Conservation (phyloP, 805 yeast genomes). For the Cyberlindnera xylosilytica region DNA sequence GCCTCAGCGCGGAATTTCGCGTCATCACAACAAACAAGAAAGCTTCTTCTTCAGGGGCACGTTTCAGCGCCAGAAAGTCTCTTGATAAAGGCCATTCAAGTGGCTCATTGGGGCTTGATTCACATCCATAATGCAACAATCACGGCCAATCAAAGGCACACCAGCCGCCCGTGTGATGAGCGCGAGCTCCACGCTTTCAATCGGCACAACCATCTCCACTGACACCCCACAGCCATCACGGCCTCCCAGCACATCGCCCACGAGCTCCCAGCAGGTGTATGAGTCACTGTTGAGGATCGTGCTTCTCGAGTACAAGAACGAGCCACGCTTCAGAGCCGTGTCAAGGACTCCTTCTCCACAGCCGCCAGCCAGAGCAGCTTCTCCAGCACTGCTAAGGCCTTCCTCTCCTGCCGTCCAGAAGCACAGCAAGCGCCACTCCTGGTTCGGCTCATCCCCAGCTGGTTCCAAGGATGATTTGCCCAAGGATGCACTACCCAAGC, state of each 20-base stretch:
- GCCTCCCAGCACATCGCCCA: not conserved
- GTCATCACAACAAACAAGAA: conserved; percentile 7
- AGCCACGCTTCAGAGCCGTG: conserved; percentile 51
- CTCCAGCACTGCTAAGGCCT: conserved; percentile 7
- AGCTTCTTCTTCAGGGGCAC: too few species aligned
- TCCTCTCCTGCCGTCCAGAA: conserved; percentile 15
- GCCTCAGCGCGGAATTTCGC: conserved; percentile 8
- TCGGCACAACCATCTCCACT: conserved; percentile 12
- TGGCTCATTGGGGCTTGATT: not conserved
- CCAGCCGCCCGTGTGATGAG: conserved; percentile 8
- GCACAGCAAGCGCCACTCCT: conserved; percentile 25
- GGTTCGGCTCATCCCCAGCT: conserved; percentile 29
- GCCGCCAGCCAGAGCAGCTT: conserved; percentile 2
- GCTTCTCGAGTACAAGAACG: conserved; percentile 57
- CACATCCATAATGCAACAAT: conserved; percentile 19
- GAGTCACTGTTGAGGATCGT: conserved; percentile 51
- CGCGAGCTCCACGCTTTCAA: conserved; percentile 9
- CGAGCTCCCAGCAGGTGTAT: conserved; percentile 38
- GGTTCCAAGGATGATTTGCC: conserved; percentile 33
- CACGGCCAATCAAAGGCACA: not conserved
- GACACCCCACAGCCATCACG: conserved; percentile 1
- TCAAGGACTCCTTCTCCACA: conserved; percentile 5
- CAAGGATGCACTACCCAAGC: conserved; percentile 29
- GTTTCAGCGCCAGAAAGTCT: too few species aligned
- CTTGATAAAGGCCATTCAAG: not conserved